Percentiles rank a stretch among this genome's conserved stretches.
phyloP scores from a whole-genome alignment of 495 filamentous ascomycete genomes.

The Podospora comata region DNA sequence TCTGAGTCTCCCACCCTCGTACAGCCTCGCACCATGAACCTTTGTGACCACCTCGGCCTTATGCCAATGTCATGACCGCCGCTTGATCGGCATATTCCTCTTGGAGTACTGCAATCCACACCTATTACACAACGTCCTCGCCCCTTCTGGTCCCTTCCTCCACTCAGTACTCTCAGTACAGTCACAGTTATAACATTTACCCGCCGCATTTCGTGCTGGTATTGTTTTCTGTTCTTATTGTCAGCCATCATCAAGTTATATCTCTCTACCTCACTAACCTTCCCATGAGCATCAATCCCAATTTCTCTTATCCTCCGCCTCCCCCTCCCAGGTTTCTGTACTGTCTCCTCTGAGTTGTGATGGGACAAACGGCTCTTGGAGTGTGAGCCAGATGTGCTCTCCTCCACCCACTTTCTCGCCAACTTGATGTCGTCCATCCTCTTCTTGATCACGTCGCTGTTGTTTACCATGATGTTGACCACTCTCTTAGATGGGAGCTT shows the following conservation, averaged over 20 bases:
- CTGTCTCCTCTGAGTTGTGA: too few relatives aligned
- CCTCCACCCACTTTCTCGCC: neutral
- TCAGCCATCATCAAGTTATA: neutral
- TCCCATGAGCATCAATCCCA: neutral
- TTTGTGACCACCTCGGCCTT: neutral
- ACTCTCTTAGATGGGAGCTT: neutral
- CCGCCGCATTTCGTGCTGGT: constrained; percentile 1
- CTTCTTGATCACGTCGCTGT: constrained; percentile 3
- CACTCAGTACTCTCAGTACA: constrained; percentile 15
- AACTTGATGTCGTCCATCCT: neutral
- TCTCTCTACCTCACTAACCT: neutral
- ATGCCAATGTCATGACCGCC: neutral
- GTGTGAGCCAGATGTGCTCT: neutral
- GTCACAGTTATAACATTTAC: constrained; percentile 6
- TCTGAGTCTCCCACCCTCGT: too few relatives aligned
- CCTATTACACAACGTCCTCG: constrained; percentile 15
- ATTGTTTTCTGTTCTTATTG: constrained; percentile 2
- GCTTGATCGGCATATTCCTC: neutral
- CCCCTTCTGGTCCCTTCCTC: constrained; percentile 14
- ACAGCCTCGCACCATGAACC: too few relatives aligned
- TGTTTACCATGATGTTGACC: constrained; percentile 1
- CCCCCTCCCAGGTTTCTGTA: neutral
- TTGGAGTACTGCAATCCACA: constrained; percentile 16
- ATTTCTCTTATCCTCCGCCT: neutral
- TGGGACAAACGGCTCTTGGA: neutral